phyloP scores from a whole-genome alignment of 106 monocot species.

The Phalaenopsis equestris region DNA sequence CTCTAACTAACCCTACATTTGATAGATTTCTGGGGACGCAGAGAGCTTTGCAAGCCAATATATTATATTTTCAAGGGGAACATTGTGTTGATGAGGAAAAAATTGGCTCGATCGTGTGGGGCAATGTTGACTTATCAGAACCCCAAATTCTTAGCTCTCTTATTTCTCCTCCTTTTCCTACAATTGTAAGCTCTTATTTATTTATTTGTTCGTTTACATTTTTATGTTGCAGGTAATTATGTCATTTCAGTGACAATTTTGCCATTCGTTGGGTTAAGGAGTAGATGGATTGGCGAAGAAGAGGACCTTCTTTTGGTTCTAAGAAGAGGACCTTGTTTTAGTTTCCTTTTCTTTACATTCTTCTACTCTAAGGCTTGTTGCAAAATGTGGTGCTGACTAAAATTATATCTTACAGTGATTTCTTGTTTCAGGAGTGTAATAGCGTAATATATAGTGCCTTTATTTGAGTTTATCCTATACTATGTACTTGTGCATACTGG shows the following conservation, averaged over 20 bases:
- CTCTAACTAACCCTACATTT: constrained; percentile 59
- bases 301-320: too few relatives aligned
- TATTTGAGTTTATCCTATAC: too few relatives aligned
- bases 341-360: too few relatives aligned
- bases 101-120: constrained; percentile 73
- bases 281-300: background rate
- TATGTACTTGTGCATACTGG: too few relatives aligned
- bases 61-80: constrained; percentile 81
- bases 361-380: too few relatives aligned
- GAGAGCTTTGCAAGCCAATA: constrained; percentile 37
- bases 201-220: background rate
- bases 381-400: too few relatives aligned
- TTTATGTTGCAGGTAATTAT: background rate
- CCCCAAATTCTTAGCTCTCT: constrained; percentile 46
- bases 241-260: background rate
- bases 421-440: too few relatives aligned
- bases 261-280: background rate
- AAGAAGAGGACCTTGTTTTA: too few relatives aligned
- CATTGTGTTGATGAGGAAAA: constrained; percentile 49
- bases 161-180: constrained; percentile 52
- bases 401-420: too few relatives aligned
- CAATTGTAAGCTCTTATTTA: constrained; percentile 54
- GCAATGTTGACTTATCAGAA: constrained; percentile 39
- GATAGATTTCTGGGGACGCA: constrained; percentile 59
- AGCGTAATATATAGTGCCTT: too few relatives aligned